Percentiles rank a stretch among this genome's conserved stretches.
Evolutionary conservation across 345 rosid genomes (phyloP).

Genomic region (Corymbia maculata): DNA sequence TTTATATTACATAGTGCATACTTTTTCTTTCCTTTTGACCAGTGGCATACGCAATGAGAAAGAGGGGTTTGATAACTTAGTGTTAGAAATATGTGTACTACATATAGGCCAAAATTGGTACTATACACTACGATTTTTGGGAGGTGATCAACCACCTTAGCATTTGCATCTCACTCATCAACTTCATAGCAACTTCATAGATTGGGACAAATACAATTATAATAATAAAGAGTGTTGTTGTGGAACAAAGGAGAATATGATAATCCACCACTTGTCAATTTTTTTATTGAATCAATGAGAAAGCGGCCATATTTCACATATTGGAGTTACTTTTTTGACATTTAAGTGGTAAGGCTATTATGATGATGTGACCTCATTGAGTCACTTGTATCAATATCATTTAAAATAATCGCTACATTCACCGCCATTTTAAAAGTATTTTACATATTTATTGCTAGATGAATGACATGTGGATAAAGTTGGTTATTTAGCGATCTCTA

Average conservation of each 20-base stretch:
- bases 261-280: background rate
- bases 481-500: background rate
- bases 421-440: background rate
- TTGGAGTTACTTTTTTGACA: background rate
- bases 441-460: background rate
- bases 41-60: background rate
- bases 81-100: background rate
- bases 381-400: background rate
- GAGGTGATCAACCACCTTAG: background rate
- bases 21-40: accelerated
- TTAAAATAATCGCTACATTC: background rate
- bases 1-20: background rate
- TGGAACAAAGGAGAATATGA: background rate
- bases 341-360: background rate
- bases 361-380: background rate
- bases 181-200: background rate
- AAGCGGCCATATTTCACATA: background rate
- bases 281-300: background rate
- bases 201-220: background rate
- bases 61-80: background rate
- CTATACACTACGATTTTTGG: background rate
- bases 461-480: background rate
- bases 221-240: background rate
- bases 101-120: background rate
- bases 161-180: background rate